Base-by-base conservation (phyloP, 73 alveolate species). In the Blepharisma japonicum region DNA sequence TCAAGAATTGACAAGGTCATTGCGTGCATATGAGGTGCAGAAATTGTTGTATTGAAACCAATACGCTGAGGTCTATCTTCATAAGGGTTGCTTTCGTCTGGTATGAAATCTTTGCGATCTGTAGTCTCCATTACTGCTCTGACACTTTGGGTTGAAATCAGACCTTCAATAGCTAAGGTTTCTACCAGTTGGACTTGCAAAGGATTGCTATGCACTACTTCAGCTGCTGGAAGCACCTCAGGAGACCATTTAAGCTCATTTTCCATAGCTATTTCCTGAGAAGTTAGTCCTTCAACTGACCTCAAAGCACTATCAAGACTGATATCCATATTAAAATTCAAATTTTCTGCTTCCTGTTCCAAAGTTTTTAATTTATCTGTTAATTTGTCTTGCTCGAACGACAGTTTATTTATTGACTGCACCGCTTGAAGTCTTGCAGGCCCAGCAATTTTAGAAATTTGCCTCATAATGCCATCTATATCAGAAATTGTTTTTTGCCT, bases 11-110 rank as follows among this genome's bases (percentile, higher is more conserved):
- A 88, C 66, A 83, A 71, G 8, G 91, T 89, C 66, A 74, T 47
- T 18, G 83, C 88, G 51, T 86, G 94, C 88, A 86, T 82, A 48
- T 86, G 91, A 53, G 93, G 93, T 0, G 93, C 93, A 1, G 93
- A 86, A 1, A 86, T 86, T n/a, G 90, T 82, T 6, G 78, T 76
- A 45, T 82, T 83, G 66, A 61, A 83, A 1, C 82, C 84, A 20
- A 86, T 72, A 6, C 55, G 20, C 80, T 83, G 90, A 0, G 93
- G 87, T 39, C 76, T 46, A 71, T 86, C 93, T 6, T 27, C 55
- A 45, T 85, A 85, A 6, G 90, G 79, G n/a, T 21, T 4, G 6
- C 51, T 11, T 25, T 5, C 38, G 27, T 72, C 54, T 9, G 51
- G 51, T 1, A 68, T 77, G 68, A 85, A 85, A 50, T 78, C 83